Base-by-base conservation (phyloP, 2,329 filamentous ascomycete genomes). In the Alternaria gansuensis region DNA sequence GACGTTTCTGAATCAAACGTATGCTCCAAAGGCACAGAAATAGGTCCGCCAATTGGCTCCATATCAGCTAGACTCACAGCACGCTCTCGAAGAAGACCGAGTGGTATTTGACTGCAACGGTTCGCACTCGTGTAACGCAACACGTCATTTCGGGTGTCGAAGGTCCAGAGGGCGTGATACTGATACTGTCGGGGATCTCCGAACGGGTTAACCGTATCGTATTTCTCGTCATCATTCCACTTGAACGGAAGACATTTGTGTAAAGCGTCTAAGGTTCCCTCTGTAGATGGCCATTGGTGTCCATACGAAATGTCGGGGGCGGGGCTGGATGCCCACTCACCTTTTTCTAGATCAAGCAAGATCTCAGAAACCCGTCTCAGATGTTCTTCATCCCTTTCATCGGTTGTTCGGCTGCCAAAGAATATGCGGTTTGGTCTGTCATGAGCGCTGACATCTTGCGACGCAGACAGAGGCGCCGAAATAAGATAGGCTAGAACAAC, bases 271-370 rank as follows among this genome's bases (percentile, higher is more conserved):
- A 23, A 41, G 48, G 48, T 40, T 31, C 9, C n/a, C n/a, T 51
- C 36, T 51, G 14, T 23, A 33, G 26, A 23, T 21, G 10, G 36
- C 24, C 14, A 40, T 51, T 41, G 26, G 36, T n/a, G 14, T 51
- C 29, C 9, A 31, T 31, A 31, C 29, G 29, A 31, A 21, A 13
- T n/a, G 36, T 29, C 14, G 2, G 11, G n/a, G 36, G 24, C 23
- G 14, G 36, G 26, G 4, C 14, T 29, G 4, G 8, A 40, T 41
- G 11, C 36, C 13, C 40, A 34, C 41, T 29, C 10, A 57, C 46
- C 59, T 53, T 62, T 62, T 23, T 53, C 33, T 21, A 57, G 21
- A 37, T 49, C 34, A 52, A 59, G 45, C 21, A 59, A 53, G 46
- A 60, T 52, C 5, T 57, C 26, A 50, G 56, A 56, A 50, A 59